Base-by-base conservation (phyloP, 1,139 yeast genomes). In the Suhomyces choctaworum region DNA sequence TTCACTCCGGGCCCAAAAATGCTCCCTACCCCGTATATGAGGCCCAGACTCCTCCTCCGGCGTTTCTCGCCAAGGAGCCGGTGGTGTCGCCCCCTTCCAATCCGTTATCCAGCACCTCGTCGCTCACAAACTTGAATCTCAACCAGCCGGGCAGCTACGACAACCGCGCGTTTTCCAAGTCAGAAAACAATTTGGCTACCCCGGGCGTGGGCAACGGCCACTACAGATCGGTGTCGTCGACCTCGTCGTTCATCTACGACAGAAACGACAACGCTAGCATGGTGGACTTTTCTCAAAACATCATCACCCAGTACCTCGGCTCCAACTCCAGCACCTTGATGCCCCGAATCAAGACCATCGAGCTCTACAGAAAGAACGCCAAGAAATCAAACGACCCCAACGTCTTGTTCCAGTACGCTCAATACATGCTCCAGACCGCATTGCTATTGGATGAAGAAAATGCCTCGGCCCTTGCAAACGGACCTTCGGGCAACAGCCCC, bases 401-500 rank as follows among this genome's bases (percentile, higher is more conserved):
- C 16, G 83, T 87, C 13, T 76, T 89, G 50, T 88, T 88, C 60
- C 92, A 88, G 53, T 89, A 87, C 55, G 96, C 97, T 1, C 95
- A 89, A 61, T 87, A 85, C 57, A 82, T 86, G 83, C 66, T 88
- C 36, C 94, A 87, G 58, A 85, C 95, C 1, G 96, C 95, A 2
- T 67, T 87, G 45, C 62, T 80, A 16, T 66, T 80, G 48, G 80
- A 76, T 30, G 51, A 54, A 14, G 51, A 48, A 7, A 42, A 37
- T 36, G 37, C 32, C 21, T 31, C 42, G 5, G 22, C 31, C 16
- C 25, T 31, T 17, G 26, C 29, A 10, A 8, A 15, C 7, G 50
- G 41, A 30, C 22, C 25, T 14, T 27, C 37, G 11, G 45, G 48
- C 16, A 8, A 8, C 8, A 17, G 7, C 20, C 20, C 20, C 8